Percentiles rank a stretch among this genome's conserved stretches.
Conservation (phyloP, 225 moss, liverwort and hornwort genomes). For the Rhytidiadelphus loreus region DNA sequence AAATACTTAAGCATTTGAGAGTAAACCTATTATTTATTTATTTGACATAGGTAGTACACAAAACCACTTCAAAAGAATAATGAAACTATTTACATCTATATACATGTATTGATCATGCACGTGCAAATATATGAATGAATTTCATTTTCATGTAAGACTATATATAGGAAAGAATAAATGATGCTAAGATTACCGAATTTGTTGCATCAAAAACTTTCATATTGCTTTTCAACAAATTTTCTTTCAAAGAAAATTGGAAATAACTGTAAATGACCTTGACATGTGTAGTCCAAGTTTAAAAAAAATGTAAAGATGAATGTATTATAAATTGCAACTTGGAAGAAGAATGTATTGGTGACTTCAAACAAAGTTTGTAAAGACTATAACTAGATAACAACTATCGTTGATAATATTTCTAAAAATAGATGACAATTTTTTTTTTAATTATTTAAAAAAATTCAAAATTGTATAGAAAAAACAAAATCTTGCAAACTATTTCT, state of each 20-base stretch:
- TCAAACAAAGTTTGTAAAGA: neutral
- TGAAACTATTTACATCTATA: neutral
- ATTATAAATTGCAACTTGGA: neutral
- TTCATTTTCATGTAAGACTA: neutral
- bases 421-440: rapidly evolving
- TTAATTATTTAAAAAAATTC: neutral
- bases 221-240: neutral
- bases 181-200: neutral
- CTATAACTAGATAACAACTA: rapidly evolving
- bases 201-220: neutral
- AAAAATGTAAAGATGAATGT: neutral
- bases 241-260: too few species aligned
- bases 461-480: rapidly evolving
- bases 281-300: neutral
- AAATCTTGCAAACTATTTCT: neutral
- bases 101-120: rapidly evolving
- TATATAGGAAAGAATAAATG: neutral
- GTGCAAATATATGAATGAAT: neutral
- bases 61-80: neutral
- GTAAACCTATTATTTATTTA: neutral
- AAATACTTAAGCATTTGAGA: neutral
- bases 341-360: neutral
- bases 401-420: neutral
- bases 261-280: neutral
- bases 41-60: neutral